Conservation (phyloP, 2,329 filamentous ascomycete genomes). For the Pseudocercospora eumusae region DNA sequence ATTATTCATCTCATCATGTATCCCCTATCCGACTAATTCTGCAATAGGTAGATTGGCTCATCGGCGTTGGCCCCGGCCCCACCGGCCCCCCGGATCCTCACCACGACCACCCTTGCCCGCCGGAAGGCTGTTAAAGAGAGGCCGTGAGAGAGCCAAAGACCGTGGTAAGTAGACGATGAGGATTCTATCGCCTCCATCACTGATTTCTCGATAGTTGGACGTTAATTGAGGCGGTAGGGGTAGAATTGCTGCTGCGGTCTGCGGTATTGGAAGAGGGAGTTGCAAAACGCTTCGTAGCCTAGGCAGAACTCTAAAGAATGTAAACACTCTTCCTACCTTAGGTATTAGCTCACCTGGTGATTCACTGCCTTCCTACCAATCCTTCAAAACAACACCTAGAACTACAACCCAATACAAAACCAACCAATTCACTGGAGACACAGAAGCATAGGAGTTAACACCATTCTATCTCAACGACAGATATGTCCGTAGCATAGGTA, state of each 20-base stretch:
- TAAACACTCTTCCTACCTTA: background rate
- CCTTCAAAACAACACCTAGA: too few species aligned
- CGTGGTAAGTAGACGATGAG: background rate
- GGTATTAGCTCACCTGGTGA: background rate
- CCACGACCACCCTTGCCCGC: too few species aligned
- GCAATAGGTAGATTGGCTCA: too few species aligned
- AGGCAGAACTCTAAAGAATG: background rate
- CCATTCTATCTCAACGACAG: background rate
- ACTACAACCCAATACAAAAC: background rate
- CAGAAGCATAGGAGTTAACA: background rate
- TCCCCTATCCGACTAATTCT: too few species aligned
- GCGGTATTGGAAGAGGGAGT: too few species aligned
- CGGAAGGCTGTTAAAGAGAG: too few species aligned
- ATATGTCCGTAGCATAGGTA: background rate
- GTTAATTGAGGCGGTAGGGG: background rate
- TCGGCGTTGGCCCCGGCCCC: too few species aligned
- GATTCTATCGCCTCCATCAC: background rate
- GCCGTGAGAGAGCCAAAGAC: too few species aligned
- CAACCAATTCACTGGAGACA: background rate
- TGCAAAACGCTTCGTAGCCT: too few species aligned
- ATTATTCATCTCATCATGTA: too few species aligned
- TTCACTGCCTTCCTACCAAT: background rate
- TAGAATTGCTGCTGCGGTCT: too few species aligned
- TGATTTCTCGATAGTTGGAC: background rate
- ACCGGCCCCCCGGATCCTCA: too few species aligned